These are phyloP conservation scores for Cicer judaicum DNA, from an alignment of 306 rosid species.

Conservation along the genomic window DNA sequence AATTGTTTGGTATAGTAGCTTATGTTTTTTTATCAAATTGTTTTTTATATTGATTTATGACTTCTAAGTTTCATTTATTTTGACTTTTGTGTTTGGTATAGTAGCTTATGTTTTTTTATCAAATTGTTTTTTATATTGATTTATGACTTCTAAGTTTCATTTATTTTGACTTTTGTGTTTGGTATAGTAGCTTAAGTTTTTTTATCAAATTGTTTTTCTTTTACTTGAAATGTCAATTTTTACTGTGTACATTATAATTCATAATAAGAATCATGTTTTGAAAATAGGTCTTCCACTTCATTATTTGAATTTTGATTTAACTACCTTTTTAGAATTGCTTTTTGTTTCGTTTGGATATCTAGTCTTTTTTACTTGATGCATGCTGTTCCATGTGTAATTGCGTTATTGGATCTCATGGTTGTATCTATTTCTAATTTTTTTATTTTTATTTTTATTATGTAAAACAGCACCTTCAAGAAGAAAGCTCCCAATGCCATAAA, in stretches of 20 bases:
- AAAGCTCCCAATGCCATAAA: constrained; percentile 95
- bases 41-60: background rate
- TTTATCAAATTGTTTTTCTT: background rate
- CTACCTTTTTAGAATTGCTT: background rate
- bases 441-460: background rate
- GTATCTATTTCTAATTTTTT: background rate
- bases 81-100: no score
- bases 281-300: background rate
- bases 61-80: background rate
- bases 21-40: no score
- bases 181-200: no score
- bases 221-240: background rate
- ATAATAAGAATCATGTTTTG: background rate
- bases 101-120: no score
- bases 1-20: no score
- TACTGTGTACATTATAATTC: background rate
- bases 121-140: background rate
- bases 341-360: background rate
- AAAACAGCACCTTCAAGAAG: constrained; percentile 88
- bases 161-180: background rate
- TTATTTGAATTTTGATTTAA: background rate
- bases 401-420: background rate
- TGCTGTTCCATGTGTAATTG: background rate
- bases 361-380: background rate
- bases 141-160: no score